Evolutionary conservation across 768 basidiomycete genomes (phyloP), one percentile per base, ranked within the genome.

Genomic region (Boletus vermiculosoides): DNA sequence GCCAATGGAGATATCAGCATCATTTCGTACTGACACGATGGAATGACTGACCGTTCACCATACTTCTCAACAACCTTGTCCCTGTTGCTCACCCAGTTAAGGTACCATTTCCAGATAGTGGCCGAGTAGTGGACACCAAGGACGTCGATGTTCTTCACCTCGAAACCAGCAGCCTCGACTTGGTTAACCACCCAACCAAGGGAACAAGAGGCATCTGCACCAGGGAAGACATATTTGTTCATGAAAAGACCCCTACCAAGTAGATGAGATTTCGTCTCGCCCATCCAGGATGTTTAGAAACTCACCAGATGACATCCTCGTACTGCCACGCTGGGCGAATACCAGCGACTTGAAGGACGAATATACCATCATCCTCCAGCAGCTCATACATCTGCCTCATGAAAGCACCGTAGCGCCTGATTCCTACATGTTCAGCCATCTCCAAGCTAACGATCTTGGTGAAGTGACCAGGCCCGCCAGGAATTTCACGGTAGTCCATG

Each of bases 401-500:
- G 84, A 96, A 98, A 37, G 87, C 72, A 16, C 82, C 82, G 74
- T 99, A 99, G 44, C 93, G 88, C 64, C 94, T 86, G 68, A 99
- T 84, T 56, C 97, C 97, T 59, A 99, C 97, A 70, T 99, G 97
- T 86, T 99, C 97, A 18, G 96, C 96, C 96, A 98, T 98, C 73
- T 99, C 97, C 59, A 99, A 80, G 59, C 86, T 88, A 48, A 96
- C 94, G 52, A 99, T 98, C 79, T 98, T 98, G 67, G 86, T 87
- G 69, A 90, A 99, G 55, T 84, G 83, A 51, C 87, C 86, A 46
- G 76, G 73, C 54, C 85, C 81, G 31, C 83, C 82, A 36, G 93
- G 92, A 63, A 98, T 90, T 54, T 97, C 91, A 31, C 95, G 86
- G 73, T 90, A 95, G 71, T 98, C 95, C 67, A 85, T 86, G 79